Conservation (phyloP, 345 rosid species). For the Syzygium jambos region DNA sequence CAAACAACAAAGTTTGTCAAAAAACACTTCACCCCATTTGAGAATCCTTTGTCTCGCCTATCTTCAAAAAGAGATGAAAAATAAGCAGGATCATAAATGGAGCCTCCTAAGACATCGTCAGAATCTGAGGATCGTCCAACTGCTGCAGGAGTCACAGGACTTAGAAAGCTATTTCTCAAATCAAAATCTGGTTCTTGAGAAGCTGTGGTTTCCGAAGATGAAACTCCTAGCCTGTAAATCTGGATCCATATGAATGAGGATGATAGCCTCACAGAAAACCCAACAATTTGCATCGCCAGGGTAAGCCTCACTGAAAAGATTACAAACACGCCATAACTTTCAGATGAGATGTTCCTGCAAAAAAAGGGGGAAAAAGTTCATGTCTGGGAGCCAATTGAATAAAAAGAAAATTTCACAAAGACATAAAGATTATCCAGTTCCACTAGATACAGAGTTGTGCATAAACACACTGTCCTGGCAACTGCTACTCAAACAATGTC, state of each 20-base stretch:
- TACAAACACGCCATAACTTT: constrained; percentile 29
- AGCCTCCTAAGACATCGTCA: constrained; percentile 53
- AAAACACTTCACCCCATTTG: constrained; percentile 17
- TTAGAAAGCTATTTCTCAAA: constrained; percentile 55
- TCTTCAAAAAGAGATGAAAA: constrained; percentile 61
- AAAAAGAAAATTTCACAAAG: neutral
- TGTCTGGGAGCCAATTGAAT: neutral
- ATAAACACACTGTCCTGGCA: neutral
- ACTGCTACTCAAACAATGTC: neutral
- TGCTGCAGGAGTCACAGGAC: constrained; percentile 29
- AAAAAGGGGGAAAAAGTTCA: neutral
- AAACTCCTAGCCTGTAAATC: constrained; percentile 78
- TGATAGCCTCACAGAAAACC: constrained; percentile 61
- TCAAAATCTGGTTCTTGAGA: constrained; percentile 50
- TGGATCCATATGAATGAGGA: constrained; percentile 86
- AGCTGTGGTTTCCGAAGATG: constrained; percentile 20
- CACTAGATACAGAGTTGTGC: neutral
- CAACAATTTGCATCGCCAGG: constrained; percentile 73
- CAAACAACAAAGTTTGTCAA: neutral
- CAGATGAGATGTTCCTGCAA: constrained; percentile 56
- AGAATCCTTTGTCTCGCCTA: constrained; percentile 25
- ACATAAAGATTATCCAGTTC: neutral
- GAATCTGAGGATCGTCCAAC: constrained; percentile 33
- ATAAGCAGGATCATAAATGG: constrained; percentile 50
- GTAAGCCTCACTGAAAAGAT: constrained; percentile 73